A percentile compares a stretch with the other conserved stretches of the same genome.
These are phyloP conservation scores for Lyophyllum decastes DNA, from an alignment of 768 basidiomycete species.

Conservation along the genomic window DNA sequence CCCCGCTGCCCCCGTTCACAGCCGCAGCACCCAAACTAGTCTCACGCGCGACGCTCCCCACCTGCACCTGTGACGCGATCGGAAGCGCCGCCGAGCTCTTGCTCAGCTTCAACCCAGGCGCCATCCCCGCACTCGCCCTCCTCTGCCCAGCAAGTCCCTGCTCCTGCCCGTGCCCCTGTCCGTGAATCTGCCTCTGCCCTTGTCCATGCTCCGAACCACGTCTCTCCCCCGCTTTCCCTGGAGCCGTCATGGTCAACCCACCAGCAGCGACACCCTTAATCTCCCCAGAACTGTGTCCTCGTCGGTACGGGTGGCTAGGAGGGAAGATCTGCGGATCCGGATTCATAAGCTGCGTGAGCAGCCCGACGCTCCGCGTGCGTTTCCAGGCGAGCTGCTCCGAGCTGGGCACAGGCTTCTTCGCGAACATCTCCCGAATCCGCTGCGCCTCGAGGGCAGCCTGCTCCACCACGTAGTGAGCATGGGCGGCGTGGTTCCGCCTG, in stretches of 20 bases:
- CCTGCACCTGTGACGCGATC: conserved; percentile 41
- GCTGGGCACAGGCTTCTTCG: conserved; percentile 72
- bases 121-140: conserved; percentile 9
- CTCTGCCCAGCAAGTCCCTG: neutral
- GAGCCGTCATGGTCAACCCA: conserved; percentile 16
- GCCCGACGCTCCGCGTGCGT: conserved; percentile 45
- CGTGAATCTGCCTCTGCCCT: neutral
- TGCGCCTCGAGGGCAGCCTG: conserved; percentile 64
- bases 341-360: conserved; percentile 71
- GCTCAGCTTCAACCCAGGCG: conserved; percentile 41
- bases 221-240: neutral
- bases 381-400: conserved; percentile 46
- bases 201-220: neutral
- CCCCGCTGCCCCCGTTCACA: conserved; percentile 1
- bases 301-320: conserved; percentile 56
- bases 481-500: conserved; percentile 23
- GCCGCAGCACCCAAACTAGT: neutral
- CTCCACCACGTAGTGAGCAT: conserved; percentile 30
- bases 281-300: conserved; percentile 49
- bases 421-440: conserved; percentile 70
- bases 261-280: conserved; percentile 28
- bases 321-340: conserved; percentile 67
- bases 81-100: conserved; percentile 65
- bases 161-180: neutral
- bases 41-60: conserved; percentile 26